A percentile compares a stretch with the other conserved stretches of the same genome.
These are phyloP conservation scores for Candida wancherniae DNA, from an alignment of 805 yeast species.

Conservation along the genomic window DNA sequence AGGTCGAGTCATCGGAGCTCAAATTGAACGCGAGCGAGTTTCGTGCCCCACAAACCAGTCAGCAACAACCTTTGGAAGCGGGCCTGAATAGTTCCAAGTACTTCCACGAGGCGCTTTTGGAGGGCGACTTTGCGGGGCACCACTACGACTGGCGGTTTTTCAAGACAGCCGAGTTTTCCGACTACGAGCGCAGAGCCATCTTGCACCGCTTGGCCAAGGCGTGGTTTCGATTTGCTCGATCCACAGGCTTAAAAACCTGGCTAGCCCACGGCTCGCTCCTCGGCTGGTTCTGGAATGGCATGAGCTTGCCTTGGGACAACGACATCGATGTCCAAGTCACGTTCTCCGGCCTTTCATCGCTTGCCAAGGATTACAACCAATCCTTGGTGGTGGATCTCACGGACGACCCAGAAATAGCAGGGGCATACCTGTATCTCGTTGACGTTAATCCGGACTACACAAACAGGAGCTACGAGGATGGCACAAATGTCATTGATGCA, in stretches of 20 bases:
- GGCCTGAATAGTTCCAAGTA: slow-evolving; percentile 8
- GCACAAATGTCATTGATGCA: slow-evolving; percentile 31
- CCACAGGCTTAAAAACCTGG: slow-evolving; percentile 51
- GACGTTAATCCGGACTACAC: slow-evolving; percentile 14
- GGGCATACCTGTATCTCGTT: slow-evolving; percentile 14
- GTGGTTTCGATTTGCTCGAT: slow-evolving; percentile 45
- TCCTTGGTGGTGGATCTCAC: slow-evolving; percentile 14
- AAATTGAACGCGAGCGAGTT: too few relatives aligned
- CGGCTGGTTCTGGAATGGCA: slow-evolving; percentile 63
- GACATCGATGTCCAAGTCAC: slow-evolving; percentile 67
- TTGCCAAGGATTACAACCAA: slow-evolving; percentile 48
- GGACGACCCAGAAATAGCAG: slow-evolving; percentile 49
- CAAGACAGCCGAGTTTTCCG: slow-evolving; percentile 8
- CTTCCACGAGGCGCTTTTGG: slow-evolving; percentile 13
- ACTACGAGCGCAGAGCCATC: slow-evolving; percentile 25
- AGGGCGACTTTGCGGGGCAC: slow-evolving; percentile 6
- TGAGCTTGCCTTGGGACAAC: slow-evolving; percentile 61
- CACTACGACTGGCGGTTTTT: slow-evolving; percentile 24
- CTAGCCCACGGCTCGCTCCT: slow-evolving; percentile 62
- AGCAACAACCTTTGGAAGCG: too few relatives aligned
- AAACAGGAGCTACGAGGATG: slow-evolving; percentile 6
- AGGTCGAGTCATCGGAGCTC: too few relatives aligned
- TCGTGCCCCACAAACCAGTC: too few relatives aligned
- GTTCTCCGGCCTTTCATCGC: slow-evolving; percentile 37
- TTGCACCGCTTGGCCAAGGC: slow-evolving; percentile 47